phyloP scores from a whole-genome alignment of 1,284 basidiomycete genomes.

The Calocybe gambosa region DNA sequence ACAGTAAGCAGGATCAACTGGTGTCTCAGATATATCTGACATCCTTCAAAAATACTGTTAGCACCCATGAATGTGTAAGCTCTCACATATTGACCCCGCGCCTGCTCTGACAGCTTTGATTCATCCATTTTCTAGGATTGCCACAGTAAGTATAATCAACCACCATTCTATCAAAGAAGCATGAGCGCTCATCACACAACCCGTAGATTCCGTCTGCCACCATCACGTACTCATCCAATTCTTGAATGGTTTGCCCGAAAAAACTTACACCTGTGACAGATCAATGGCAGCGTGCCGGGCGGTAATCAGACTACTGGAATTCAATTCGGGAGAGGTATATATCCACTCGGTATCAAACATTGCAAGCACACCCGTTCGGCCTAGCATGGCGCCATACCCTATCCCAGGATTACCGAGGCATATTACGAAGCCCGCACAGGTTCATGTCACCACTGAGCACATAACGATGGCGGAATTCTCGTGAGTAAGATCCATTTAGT shows the following conservation, averaged over 20 bases:
- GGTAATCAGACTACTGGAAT: conserved; percentile 57
- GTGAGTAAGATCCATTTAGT: conserved; percentile 24
- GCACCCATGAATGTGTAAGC: conserved; percentile 65
- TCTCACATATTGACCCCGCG: neutral
- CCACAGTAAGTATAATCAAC: conserved; percentile 26
- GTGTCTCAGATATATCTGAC: neutral
- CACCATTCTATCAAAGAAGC: conserved; percentile 1
- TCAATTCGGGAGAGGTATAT: conserved; percentile 40
- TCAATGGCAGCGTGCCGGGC: conserved; percentile 61
- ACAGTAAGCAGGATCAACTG: conserved; percentile 36
- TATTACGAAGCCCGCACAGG: conserved; percentile 39
- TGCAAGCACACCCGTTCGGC: conserved; percentile 24
- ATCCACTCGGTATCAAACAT: conserved; percentile 40
- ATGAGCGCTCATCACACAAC: conserved; percentile 10
- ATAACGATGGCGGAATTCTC: conserved; percentile 44
- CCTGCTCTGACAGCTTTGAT: conserved; percentile 1
- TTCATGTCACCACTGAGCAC: conserved; percentile 55
- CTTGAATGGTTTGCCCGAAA: conserved; percentile 6
- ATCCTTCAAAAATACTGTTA: conserved; percentile 22
- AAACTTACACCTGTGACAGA: conserved; percentile 24
- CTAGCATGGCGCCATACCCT: conserved; percentile 23
- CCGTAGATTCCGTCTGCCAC: conserved; percentile 57
- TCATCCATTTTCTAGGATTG: conserved; percentile 26
- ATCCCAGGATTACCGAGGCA: conserved; percentile 22
- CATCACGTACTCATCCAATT: conserved; percentile 41